phyloP scores from a whole-genome alignment of 2,329 filamentous ascomycete genomes.

The Trichophyton mentagrophytes region DNA sequence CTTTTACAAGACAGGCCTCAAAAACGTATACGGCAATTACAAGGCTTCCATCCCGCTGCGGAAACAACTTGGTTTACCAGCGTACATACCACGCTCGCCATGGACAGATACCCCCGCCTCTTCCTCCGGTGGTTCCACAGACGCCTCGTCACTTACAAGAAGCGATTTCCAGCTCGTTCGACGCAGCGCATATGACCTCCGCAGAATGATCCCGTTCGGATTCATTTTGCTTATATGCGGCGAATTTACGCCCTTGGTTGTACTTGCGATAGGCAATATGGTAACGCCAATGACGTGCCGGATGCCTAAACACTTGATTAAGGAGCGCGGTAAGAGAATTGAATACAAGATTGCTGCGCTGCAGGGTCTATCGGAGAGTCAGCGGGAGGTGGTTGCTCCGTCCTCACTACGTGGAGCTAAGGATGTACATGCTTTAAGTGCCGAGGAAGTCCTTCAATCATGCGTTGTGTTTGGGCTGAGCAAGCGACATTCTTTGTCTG shows the following conservation, averaged over 20 bases:
- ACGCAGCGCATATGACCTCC: slow-evolving; percentile 57
- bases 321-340: slow-evolving; percentile 42
- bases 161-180: slow-evolving; percentile 57
- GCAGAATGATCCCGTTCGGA: slow-evolving; percentile 66
- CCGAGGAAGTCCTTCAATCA: slow-evolving; percentile 21
- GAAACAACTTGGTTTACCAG: slow-evolving; percentile 20
- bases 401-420: slow-evolving; percentile 3
- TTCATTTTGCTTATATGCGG: slow-evolving; percentile 65
- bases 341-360: slow-evolving; percentile 23
- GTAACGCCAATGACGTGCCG: slow-evolving; percentile 72
- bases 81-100: slow-evolving; percentile 25
- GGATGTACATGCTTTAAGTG: slow-evolving; percentile 11
- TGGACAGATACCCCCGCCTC: slow-evolving; percentile 11
- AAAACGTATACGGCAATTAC: slow-evolving; percentile 58
- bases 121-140: background rate
- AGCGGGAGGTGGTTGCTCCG: slow-evolving; percentile 5
- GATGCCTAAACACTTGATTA: slow-evolving; percentile 61
- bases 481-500: slow-evolving; percentile 18
- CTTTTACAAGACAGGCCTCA: slow-evolving; percentile 82
- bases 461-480: slow-evolving; percentile 25
- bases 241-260: slow-evolving; percentile 72
- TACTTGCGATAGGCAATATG: slow-evolving; percentile 53
- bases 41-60: slow-evolving; percentile 24
- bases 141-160: slow-evolving; percentile 38
- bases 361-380: slow-evolving; percentile 15